Conservation (phyloP, 495 filamentous ascomycete genomes). For the Extremus antarcticus region DNA sequence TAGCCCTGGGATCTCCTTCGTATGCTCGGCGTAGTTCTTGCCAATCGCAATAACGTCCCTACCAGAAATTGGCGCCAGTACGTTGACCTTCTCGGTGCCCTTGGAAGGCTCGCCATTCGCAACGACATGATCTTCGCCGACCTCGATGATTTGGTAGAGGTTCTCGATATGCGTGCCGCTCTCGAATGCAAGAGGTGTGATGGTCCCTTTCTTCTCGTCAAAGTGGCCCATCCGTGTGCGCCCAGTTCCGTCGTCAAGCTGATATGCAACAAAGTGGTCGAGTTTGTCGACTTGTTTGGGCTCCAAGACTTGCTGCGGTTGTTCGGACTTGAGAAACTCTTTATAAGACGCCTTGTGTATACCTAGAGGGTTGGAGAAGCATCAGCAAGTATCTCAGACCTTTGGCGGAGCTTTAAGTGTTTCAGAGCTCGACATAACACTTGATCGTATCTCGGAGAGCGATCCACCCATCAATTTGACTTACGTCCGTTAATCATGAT, state of each 20-base stretch:
- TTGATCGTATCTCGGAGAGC: too few relatives aligned
- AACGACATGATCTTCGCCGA: slow-evolving; percentile 26
- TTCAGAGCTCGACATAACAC: too few relatives aligned
- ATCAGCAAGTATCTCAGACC: too few relatives aligned
- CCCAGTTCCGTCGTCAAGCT: slow-evolving; percentile 14
- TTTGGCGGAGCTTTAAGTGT: too few relatives aligned
- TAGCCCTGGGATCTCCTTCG: slow-evolving; percentile 32
- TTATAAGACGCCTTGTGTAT: slow-evolving; percentile 36
- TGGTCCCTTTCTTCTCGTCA: slow-evolving; percentile 29
- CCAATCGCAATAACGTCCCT: slow-evolving; percentile 45
- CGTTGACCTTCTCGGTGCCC: slow-evolving; percentile 29
- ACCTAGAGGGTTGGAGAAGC: too few relatives aligned
- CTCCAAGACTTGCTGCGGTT: slow-evolving; percentile 15
- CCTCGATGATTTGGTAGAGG: slow-evolving; percentile 43
- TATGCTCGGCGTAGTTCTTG: slow-evolving; percentile 47
- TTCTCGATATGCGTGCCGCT: slow-evolving; percentile 39
- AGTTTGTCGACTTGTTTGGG: slow-evolving; percentile 5
- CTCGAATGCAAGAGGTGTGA: slow-evolving; percentile 38
- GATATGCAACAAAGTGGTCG: slow-evolving; percentile 16
- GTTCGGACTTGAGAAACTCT: slow-evolving; percentile 27
- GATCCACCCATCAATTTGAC: too few relatives aligned
- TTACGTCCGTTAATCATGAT: slow-evolving; percentile 41
- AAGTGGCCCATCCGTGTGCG: slow-evolving; percentile 36
- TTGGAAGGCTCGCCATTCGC: slow-evolving; percentile 28
- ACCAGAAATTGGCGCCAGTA: slow-evolving; percentile 38